Evolutionary conservation across 192 early-diverging fungal genomes (phyloP).

Genomic region (Backusella westeae): DNA sequence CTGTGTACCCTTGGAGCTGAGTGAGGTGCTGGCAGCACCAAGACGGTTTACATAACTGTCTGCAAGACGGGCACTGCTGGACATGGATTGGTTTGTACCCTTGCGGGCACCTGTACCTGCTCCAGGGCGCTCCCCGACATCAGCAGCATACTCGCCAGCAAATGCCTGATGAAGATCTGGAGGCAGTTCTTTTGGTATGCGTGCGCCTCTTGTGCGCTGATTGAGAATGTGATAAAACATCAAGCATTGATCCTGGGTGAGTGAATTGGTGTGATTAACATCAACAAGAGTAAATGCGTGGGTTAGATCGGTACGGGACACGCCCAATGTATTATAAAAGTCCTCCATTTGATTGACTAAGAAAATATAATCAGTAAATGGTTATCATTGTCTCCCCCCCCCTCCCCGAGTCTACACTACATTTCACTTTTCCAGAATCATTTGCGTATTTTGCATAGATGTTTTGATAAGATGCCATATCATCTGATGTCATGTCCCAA

Average conservation of each 20-base stretch:
- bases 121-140: conserved; percentile 37
- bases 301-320: conserved; percentile 49
- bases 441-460: conserved; percentile 54
- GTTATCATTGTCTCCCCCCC: neutral
- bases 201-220: conserved; percentile 50
- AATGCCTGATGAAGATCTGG: conserved; percentile 51
- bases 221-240: conserved; percentile 58
- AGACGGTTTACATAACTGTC: conserved; percentile 39
- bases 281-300: conserved; percentile 52
- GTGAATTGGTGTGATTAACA: conserved; percentile 51
- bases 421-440: conserved; percentile 51
- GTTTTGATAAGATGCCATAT: conserved; percentile 54
- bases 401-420: conserved; percentile 21
- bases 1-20: conserved; percentile 30
- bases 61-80: conserved; percentile 27
- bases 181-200: conserved; percentile 49
- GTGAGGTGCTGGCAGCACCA: conserved; percentile 31
- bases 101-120: conserved; percentile 29
- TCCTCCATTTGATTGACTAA: conserved; percentile 56
- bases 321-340: conserved; percentile 48
- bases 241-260: conserved; percentile 56
- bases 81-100: conserved; percentile 27
- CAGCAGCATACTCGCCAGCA: conserved; percentile 48
- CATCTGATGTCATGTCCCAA: conserved; percentile 63
- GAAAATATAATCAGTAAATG: conserved; percentile 6